Evolutionary conservation across 306 rosid genomes (phyloP).

Genomic region (Coriaria nepalensis): DNA sequence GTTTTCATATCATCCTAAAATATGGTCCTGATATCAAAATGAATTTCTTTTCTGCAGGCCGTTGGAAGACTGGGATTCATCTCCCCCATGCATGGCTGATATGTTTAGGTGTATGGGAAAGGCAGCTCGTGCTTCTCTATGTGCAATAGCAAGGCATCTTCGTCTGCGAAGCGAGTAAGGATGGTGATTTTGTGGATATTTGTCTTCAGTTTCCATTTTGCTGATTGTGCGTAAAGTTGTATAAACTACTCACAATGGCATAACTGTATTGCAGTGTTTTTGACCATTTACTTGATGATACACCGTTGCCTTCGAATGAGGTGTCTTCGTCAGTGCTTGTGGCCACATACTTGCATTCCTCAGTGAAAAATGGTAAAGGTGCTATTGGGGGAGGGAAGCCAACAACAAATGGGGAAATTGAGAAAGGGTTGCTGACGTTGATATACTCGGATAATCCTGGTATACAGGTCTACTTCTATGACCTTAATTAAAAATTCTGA

Average conservation of each 20-base stretch:
- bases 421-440: conserved; percentile 89
- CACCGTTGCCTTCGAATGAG: conserved; percentile 77
- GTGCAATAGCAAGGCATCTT: conserved; percentile 84
- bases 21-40: too few relatives aligned
- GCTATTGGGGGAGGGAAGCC: conserved; percentile 75
- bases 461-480: conserved; percentile 61
- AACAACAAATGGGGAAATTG: conserved; percentile 58
- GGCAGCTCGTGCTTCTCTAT: conserved; percentile 66
- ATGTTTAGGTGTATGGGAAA: conserved; percentile 89
- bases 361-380: conserved; percentile 60
- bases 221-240: background rate
- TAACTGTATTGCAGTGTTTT: conserved; percentile 55
- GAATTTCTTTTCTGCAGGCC: conserved; percentile 45
- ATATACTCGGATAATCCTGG: conserved; percentile 80
- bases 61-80: conserved; percentile 86
- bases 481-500: conserved; percentile 12
- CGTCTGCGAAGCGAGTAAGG: conserved; percentile 94
- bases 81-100: conserved; percentile 93
- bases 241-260: conserved; percentile 11
- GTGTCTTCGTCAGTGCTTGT: conserved; percentile 88
- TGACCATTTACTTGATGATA: conserved; percentile 83
- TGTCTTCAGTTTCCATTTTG: conserved; percentile 1
- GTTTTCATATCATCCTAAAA: background rate
- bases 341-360: conserved; percentile 45
- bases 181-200: conserved; percentile 15